Evolutionary conservation across 2,329 filamentous ascomycete species (phyloP).

Genomic region (Fusarium sp.): DNA sequence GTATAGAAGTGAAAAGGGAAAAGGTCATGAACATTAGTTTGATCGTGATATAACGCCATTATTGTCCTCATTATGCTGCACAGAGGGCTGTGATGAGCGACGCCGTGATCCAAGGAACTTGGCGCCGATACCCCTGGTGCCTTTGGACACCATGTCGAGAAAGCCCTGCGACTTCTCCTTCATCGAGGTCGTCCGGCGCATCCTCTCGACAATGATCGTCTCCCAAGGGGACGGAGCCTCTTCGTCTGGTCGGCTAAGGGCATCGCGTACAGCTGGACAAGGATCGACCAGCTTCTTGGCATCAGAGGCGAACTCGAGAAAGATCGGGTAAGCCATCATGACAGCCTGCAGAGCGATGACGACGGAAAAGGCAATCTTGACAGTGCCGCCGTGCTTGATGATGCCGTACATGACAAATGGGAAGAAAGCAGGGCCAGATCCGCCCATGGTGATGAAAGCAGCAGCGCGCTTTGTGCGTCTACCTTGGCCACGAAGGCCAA

Average conservation of each 20-base stretch:
- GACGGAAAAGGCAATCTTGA: slow-evolving; percentile 74
- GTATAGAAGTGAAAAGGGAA: slow-evolving; percentile 21
- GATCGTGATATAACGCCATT: slow-evolving; percentile 16
- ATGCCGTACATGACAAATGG: slow-evolving; percentile 81
- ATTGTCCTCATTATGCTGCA: slow-evolving; percentile 47
- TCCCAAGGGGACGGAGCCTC: slow-evolving; percentile 36
- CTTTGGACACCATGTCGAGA: slow-evolving; percentile 41
- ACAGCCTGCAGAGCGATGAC: slow-evolving; percentile 65
- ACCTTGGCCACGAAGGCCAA: slow-evolving; percentile 84
- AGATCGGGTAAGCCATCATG: slow-evolving; percentile 62
- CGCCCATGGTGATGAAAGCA: slow-evolving; percentile 81
- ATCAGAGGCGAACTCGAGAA: slow-evolving; percentile 60
- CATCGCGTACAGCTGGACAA: slow-evolving; percentile 37
- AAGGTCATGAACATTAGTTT: slow-evolving; percentile 35
- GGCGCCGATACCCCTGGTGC: slow-evolving; percentile 40
- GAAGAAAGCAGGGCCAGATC: slow-evolving; percentile 78
- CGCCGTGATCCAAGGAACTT: slow-evolving; percentile 44
- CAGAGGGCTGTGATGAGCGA: slow-evolving; percentile 48
- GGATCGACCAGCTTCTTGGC: slow-evolving; percentile 59
- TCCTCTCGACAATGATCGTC: slow-evolving; percentile 21
- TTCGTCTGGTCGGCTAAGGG: slow-evolving; percentile 34
- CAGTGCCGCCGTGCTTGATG: slow-evolving; percentile 67
- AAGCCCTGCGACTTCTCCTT: slow-evolving; percentile 38
- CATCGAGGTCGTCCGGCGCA: slow-evolving; percentile 24
- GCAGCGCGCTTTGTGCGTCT: slow-evolving; percentile 83